Evolutionary conservation across 306 rosid genomes (phyloP), one percentile per base, ranked within the genome.

Genomic region (Rubus parviflorus): DNA sequence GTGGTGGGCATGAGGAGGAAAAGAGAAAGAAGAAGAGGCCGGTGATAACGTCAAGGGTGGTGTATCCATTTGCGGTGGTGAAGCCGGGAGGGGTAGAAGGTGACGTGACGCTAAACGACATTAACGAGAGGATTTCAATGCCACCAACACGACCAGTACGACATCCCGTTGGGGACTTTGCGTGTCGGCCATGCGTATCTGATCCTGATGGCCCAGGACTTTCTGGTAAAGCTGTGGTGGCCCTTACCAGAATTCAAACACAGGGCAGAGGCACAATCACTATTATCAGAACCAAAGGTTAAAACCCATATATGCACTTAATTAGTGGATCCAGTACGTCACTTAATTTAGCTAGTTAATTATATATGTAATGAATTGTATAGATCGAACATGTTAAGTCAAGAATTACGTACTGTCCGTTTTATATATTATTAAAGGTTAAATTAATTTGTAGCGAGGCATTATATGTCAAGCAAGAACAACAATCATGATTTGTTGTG

Each of bases 221-320:
- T 40, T 95, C 99, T 53, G 99, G 99, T 37, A 96, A 92, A 87
- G 94, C 91, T 46, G 98, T 92, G 70, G 98, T 96, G 83, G 94
- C 99, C 72, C 91, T 95, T 63, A 95, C 99, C 0, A 86, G 86
- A 70, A 95, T 95, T 68, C 98, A 95, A 71, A 95, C 98, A 0
- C 99, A 79, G 64, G 99, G 98, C 49, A 84, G 92, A 87, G 99
- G 99, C 75, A 92, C 94, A 6, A 89, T 95, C 88, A 95, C 99
- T 40, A 95, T 95, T 79, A 95, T 95, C 83, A 90, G 99, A 90
- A 95, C 99, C 73, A 92, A 85, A 84, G 97, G 93, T 42, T 90
- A 58, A 91, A 22, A 64, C 7, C 47, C 69, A 37, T 37, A n/a
- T 45, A 63, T 63, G 45, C 23, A 7, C 68, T 63, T 63, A 17